Conservation (phyloP, 306 rosid species). For the Hippophae rhamnoides region DNA sequence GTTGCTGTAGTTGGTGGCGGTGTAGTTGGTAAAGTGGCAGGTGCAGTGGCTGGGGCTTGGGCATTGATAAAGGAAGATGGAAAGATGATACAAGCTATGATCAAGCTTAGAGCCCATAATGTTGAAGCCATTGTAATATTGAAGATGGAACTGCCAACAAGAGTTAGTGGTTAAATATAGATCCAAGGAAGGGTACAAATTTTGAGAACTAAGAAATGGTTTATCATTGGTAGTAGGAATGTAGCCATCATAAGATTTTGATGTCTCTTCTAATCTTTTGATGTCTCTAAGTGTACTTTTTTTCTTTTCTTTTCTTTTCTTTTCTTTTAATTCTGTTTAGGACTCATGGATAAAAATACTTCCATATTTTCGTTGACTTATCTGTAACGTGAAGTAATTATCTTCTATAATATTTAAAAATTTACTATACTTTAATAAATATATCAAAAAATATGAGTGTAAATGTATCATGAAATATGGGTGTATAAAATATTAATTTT, state of each 20-base stretch:
- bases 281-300: background rate
- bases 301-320: too few relatives aligned
- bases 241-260: conserved; percentile 36
- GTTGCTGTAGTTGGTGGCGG: conserved; percentile 25
- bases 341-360: too few relatives aligned
- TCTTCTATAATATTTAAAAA: too few relatives aligned
- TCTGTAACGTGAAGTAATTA: too few relatives aligned
- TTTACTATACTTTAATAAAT: too few relatives aligned
- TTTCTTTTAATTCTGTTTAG: too few relatives aligned
- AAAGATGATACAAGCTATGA: conserved; percentile 17
- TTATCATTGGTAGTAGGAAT: conserved; percentile 20
- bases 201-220: conserved; percentile 19
- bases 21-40: conserved; percentile 25
- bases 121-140: conserved; percentile 23
- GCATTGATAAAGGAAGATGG: conserved; percentile 18
- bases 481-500: too few relatives aligned
- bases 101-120: conserved; percentile 10
- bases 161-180: conserved; percentile 10
- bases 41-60: conserved; percentile 35
- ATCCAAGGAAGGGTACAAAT: background rate
- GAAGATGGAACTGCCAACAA: conserved; percentile 9
- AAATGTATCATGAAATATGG: too few relatives aligned
- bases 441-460: too few relatives aligned
- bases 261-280: conserved; percentile 31
- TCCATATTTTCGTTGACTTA: too few relatives aligned